Evolutionary conservation across 225 moss, liverwort and hornwort genomes (phyloP).

Genomic region (Asterella californica): DNA sequence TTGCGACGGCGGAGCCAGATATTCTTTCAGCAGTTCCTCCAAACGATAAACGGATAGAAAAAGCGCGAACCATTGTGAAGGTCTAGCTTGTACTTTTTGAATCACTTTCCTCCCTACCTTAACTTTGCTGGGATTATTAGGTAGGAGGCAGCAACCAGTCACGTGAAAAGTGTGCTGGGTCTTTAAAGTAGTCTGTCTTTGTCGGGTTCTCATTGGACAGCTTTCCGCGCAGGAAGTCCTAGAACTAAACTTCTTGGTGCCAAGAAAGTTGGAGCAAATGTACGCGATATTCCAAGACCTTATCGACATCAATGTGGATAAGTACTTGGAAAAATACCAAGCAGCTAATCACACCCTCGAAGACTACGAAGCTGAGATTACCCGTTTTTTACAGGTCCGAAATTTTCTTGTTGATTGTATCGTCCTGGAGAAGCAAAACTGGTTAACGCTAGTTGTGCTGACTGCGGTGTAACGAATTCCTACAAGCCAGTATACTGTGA

Average conservation of each 20-base stretch:
- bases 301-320: constrained; percentile 27
- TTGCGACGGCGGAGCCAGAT: constrained; percentile 28
- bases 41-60: constrained; percentile 37
- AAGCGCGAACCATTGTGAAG: constrained; percentile 44
- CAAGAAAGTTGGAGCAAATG: constrained; percentile 37
- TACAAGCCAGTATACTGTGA: too few relatives aligned
- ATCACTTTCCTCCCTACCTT: not conserved
- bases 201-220: too few relatives aligned
- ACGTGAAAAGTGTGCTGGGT: not conserved
- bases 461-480: too few relatives aligned
- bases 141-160: not conserved
- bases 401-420: not conserved
- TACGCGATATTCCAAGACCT: constrained; percentile 49
- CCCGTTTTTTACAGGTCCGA: constrained; percentile 49
- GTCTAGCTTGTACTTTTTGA: constrained; percentile 22
- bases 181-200: not conserved
- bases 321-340: constrained; percentile 44
- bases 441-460: too few relatives aligned
- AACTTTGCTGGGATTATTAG: not conserved
- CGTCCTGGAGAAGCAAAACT: not conserved
- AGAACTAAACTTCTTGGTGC: constrained; percentile 54
- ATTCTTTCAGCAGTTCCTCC: constrained; percentile 39
- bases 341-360: constrained; percentile 42
- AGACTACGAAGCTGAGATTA: constrained; percentile 54
- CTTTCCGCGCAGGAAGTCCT: constrained; percentile 51